These are phyloP conservation scores for Schizochytrium sp. DNA, from an alignment of 108 stramenopile genomes.

Conservation along the genomic window DNA sequence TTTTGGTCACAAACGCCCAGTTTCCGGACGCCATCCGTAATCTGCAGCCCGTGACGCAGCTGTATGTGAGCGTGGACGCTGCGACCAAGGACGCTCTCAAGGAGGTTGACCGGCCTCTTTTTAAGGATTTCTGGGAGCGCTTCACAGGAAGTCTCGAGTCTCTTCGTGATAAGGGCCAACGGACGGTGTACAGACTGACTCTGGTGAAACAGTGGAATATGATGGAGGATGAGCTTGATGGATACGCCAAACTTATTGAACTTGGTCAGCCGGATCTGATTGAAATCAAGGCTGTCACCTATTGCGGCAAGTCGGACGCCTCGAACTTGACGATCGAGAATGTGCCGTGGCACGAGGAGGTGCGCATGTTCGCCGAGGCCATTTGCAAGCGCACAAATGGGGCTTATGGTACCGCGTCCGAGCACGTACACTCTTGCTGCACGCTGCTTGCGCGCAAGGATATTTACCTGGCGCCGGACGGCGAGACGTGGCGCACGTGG, in stretches of 20 bases:
- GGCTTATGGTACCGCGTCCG: conserved; percentile 77
- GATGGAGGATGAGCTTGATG: conserved; percentile 68
- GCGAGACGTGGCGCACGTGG: conserved; percentile 82
- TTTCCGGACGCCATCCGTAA: conserved; percentile 77
- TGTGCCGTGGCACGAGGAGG: conserved; percentile 88
- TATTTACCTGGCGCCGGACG: conserved; percentile 46
- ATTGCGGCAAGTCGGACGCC: conserved; percentile 88
- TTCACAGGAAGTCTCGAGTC: conserved; percentile 57
- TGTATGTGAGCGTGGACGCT: conserved; percentile 86
- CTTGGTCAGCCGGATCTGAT: conserved; percentile 76
- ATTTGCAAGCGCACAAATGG: conserved; percentile 60
- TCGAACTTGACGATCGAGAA: conserved; percentile 89
- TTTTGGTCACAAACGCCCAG: conserved; percentile 91
- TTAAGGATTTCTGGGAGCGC: conserved; percentile 85
- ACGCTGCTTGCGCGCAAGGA: conserved; percentile 66
- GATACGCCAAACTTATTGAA: conserved; percentile 78
- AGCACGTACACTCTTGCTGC: conserved; percentile 87
- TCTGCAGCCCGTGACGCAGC: conserved; percentile 83
- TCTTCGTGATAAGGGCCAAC: conserved; percentile 73
- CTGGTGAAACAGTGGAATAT: conserved; percentile 89
- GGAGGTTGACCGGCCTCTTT: conserved; percentile 83
- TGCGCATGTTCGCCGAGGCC: conserved; percentile 44
- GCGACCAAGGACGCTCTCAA: conserved; percentile 77
- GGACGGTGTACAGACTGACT: conserved; percentile 88
- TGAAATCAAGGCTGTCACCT: conserved; percentile 93